Percentiles rank a stretch among this genome's conserved stretches.
Conservation (phyloP, 2,329 filamentous ascomycete genomes). For the Alternaria conjuncta region DNA sequence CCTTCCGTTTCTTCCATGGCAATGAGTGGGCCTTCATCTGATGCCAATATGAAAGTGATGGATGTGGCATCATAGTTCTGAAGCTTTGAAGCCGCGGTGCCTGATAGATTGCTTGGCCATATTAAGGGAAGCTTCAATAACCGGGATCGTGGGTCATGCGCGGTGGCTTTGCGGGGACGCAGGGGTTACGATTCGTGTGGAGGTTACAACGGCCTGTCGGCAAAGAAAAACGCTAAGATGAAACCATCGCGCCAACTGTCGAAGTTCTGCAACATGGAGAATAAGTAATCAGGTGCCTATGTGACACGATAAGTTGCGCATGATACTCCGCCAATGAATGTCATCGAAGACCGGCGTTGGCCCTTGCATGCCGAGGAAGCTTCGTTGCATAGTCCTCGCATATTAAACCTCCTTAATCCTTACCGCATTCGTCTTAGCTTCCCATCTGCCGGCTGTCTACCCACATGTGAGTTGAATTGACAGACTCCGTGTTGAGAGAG, state of each 20-base stretch:
- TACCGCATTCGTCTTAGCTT: conserved; percentile 10
- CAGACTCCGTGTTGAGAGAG: conserved; percentile 14
- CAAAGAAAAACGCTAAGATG: background rate
- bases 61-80: conserved; percentile 16
- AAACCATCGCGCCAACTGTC: background rate
- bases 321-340: background rate
- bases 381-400: conserved; percentile 17
- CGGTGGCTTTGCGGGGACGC: conserved; percentile 19
- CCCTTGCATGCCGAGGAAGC: conserved; percentile 1
- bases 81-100: conserved; percentile 15
- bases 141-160: conserved; percentile 14
- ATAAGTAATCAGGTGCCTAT: conserved; percentile 1
- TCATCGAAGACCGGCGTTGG: background rate
- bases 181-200: conserved; percentile 23
- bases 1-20: conserved; percentile 19
- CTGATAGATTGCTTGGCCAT: conserved; percentile 28
- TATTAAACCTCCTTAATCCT: conserved; percentile 19
- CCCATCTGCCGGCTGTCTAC: conserved; percentile 16
- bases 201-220: background rate
- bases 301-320: background rate
- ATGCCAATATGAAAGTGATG: conserved; percentile 16
- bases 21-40: conserved; percentile 21
- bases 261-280: background rate
- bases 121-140: conserved; percentile 26
- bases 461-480: conserved; percentile 11